These are phyloP conservation scores for Hordeum vulgare DNA, from an alignment of 176 grass and related monocot genomes.

Conservation along the genomic window MorexV3_pseudomolecules_assembly NC_058522.1:509481249-509481748, in stretches of 20 bases:
- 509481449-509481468: neutral
- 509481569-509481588: neutral
- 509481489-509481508: neutral
- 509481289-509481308: neutral
- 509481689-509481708: neutral
- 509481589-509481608: neutral
- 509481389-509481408: neutral
- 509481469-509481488: neutral
- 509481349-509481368: neutral
- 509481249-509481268: neutral
- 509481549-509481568: neutral
- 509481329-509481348: neutral
- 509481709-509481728: neutral
- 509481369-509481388: neutral
- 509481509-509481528: neutral
- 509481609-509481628: neutral
- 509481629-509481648: neutral
- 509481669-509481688: neutral
- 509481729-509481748: neutral
- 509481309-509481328: neutral
- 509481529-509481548: neutral
- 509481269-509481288: neutral
- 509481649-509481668: slow-evolving; percentile 8
- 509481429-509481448: slow-evolving; percentile 27
- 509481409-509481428: slow-evolving; percentile 20